A percentile compares a stretch with the other conserved stretches of the same genome.
phyloP scores from a whole-genome alignment of 805 yeast species.

The Suhomyces vadensis region DNA sequence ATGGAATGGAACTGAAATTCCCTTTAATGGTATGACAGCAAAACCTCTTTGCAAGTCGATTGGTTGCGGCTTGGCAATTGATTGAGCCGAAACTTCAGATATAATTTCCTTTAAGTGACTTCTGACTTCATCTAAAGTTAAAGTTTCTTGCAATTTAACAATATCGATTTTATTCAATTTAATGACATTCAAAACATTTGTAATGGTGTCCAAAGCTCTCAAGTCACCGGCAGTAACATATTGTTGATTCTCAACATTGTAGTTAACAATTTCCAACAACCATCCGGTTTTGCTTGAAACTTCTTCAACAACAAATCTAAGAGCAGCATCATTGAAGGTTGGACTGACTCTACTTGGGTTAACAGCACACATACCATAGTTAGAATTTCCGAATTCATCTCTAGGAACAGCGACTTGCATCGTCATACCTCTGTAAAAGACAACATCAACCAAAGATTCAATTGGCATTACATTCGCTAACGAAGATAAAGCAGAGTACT shows the following conservation, averaged over 20 bases:
- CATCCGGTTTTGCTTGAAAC: slow-evolving; percentile 82
- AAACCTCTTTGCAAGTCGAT: slow-evolving; percentile 96
- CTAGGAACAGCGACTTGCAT: slow-evolving; percentile 99
- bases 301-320: slow-evolving; percentile 90
- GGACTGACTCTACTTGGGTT: slow-evolving; percentile 91
- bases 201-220: slow-evolving; percentile 88
- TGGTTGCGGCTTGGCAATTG: slow-evolving; percentile 91
- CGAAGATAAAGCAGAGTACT: slow-evolving; percentile 95
- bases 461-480: slow-evolving; percentile 98
- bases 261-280: slow-evolving; percentile 97
- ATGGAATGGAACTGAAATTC: slow-evolving; percentile 99
- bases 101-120: slow-evolving; percentile 87
- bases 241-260: slow-evolving; percentile 97
- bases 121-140: slow-evolving; percentile 85
- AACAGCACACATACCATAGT: slow-evolving; percentile 98
- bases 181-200: slow-evolving; percentile 89
- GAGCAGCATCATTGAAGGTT: slow-evolving; percentile 89
- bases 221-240: slow-evolving; percentile 99
- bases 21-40: slow-evolving; percentile 97
- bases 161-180: slow-evolving; percentile 94
- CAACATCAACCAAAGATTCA: slow-evolving; percentile 95
- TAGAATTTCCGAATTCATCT: slow-evolving; percentile 91
- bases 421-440: slow-evolving; percentile 99
- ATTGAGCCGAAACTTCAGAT: slow-evolving; percentile 77
- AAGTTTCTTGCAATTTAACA: slow-evolving; percentile 76